Evolutionary conservation across 139 green algal genomes (phyloP).

Genomic region (Protoeuglena noctilucae): DNA sequence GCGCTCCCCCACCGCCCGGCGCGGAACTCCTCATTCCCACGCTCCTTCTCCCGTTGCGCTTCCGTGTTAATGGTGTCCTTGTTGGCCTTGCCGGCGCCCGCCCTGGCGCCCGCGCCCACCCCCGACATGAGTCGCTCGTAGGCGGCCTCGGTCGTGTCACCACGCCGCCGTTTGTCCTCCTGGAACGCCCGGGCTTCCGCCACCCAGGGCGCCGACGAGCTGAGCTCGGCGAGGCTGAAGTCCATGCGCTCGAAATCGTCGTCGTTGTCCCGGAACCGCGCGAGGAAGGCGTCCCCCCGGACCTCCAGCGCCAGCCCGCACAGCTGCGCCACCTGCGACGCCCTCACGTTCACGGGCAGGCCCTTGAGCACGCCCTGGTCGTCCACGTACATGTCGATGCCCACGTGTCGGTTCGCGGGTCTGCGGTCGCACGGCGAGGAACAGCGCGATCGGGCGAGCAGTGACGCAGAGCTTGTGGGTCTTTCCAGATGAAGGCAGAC

Average conservation of each 20-base stretch:
- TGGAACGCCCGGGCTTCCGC: not conserved
- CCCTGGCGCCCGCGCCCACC: not conserved
- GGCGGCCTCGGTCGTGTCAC: no score
- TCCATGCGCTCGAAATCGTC: conserved; percentile 59
- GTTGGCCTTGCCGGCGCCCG: not conserved
- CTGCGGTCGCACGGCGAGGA: conserved; percentile 35
- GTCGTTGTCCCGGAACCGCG: conserved; percentile 60
- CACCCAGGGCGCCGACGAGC: not conserved
- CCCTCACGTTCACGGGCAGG: conserved; percentile 45
- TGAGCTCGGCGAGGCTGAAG: conserved; percentile 33
- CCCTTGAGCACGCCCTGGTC: conserved; percentile 47
- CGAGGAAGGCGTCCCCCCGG: conserved; percentile 66
- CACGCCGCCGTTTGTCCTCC: no score
- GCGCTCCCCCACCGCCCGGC: not conserved
- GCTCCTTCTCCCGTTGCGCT: no score
- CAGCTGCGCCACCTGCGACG: conserved; percentile 40
- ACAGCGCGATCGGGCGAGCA: not conserved
- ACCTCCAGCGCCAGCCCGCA: conserved; percentile 55
- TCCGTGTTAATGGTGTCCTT: no score
- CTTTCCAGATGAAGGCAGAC: not conserved
- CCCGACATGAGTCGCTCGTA: no score
- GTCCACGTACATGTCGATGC: conserved; percentile 76
- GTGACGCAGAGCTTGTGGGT: not conserved
- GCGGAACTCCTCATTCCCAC: not conserved
- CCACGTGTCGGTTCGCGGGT: conserved; percentile 31